These are phyloP conservation scores for Heterobasidion occidentale DNA, from an alignment of 1,284 basidiomycete species.

Conservation along the genomic window DNA sequence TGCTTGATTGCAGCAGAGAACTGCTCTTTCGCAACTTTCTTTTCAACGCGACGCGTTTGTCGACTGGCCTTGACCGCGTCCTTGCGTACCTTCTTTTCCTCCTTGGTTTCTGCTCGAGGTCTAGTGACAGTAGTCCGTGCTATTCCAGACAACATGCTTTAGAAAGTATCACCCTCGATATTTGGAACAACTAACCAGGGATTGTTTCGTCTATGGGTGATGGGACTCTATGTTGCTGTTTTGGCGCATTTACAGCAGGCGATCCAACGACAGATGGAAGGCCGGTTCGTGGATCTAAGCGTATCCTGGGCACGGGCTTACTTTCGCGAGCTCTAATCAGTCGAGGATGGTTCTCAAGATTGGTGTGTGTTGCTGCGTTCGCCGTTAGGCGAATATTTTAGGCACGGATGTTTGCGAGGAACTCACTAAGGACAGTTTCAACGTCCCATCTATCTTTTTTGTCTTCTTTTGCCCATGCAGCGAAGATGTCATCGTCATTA, in stretches of 20 bases:
- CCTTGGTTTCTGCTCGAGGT: conserved; percentile 72
- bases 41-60: conserved; percentile 69
- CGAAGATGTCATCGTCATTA: conserved; percentile 43
- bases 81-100: conserved; percentile 87
- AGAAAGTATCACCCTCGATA: background rate
- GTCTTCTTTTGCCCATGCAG: conserved; percentile 48
- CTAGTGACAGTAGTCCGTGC: conserved; percentile 51
- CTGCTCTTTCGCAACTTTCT: conserved; percentile 72
- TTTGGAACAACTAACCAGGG: background rate
- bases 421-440: conserved; percentile 86
- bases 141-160: conserved; percentile 4
- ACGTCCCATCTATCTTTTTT: conserved; percentile 88
- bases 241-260: background rate
- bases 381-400: background rate
- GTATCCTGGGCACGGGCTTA: conserved; percentile 55
- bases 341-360: conserved; percentile 90
- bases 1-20: conserved; percentile 71
- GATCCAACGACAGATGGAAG: conserved; percentile 44
- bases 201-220: background rate
- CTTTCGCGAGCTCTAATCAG: conserved; percentile 63
- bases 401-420: background rate
- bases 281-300: conserved; percentile 68
- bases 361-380: conserved; percentile 81
- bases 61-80: conserved; percentile 80
- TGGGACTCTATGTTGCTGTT: background rate